These are phyloP conservation scores for Fusarium solani-melongenae DNA, from an alignment of 2,329 filamentous ascomycete genomes.

Conservation along the genomic window DNA sequence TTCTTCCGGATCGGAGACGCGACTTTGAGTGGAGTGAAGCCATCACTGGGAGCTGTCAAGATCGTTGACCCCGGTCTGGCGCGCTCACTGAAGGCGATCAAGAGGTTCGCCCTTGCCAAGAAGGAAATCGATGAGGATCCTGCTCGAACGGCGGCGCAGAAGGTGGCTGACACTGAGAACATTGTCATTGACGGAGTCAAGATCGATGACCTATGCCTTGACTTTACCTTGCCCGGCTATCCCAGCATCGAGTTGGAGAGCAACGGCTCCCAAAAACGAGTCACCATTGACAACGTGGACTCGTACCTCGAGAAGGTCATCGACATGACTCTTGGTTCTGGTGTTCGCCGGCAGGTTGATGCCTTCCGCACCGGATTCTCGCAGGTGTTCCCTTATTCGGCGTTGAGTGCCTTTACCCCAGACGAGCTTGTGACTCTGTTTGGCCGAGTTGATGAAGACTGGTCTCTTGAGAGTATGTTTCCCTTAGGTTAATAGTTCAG, in stretches of 20 bases:
- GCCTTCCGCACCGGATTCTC: slow-evolving; percentile 93
- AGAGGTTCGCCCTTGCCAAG: slow-evolving; percentile 87
- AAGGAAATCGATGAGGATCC: slow-evolving; percentile 81
- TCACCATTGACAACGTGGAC: slow-evolving; percentile 93
- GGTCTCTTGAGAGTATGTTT: slow-evolving; percentile 92
- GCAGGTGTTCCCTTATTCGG: slow-evolving; percentile 94
- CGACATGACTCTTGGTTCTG: slow-evolving; percentile 89
- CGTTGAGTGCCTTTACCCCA: slow-evolving; percentile 92
- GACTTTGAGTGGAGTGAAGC: slow-evolving; percentile 70
- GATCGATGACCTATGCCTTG: slow-evolving; percentile 88
- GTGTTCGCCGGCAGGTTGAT: slow-evolving; percentile 88
- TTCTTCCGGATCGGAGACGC: slow-evolving; percentile 94
- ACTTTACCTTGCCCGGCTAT: slow-evolving; percentile 95
- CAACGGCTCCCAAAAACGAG: slow-evolving; percentile 77
- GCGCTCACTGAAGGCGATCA: slow-evolving; percentile 85
- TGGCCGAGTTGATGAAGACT: slow-evolving; percentile 92
- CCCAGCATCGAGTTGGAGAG: slow-evolving; percentile 84
- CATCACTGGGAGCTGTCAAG: slow-evolving; percentile 89
- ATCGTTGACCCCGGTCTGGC: slow-evolving; percentile 88
- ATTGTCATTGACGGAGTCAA: slow-evolving; percentile 80
- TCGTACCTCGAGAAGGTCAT: slow-evolving; percentile 89
- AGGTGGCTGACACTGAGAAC: slow-evolving; percentile 73
- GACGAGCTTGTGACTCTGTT: slow-evolving; percentile 96
- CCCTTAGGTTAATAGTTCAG: not conserved
- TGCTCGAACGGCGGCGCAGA: slow-evolving; percentile 73